Base-by-base conservation (phyloP, 768 basidiomycete species). In the Lyophyllum semitale region DNA sequence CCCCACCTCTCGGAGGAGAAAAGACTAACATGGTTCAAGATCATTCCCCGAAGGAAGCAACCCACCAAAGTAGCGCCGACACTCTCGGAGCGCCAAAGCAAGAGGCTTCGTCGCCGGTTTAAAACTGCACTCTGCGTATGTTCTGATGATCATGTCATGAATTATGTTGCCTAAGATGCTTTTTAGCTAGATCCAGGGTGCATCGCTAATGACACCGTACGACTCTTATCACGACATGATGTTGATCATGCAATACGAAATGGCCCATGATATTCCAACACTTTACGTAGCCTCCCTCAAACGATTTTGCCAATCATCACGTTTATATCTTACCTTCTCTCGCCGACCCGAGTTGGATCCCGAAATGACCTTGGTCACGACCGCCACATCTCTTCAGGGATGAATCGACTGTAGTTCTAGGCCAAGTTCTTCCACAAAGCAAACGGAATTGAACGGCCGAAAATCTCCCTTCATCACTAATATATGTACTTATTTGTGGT, bases 1-100 rank as follows among this genome's bases (percentile, higher is more conserved):
- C 59, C 8, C 58, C 65, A 7, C 60, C 44, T 17, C 63, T 59
- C 22, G 56, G 59, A 29, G 56, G 52, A 15, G 59, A 50, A 9
- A 57, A 59, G 22, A 48, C 17, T 2, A 33, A 23, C 12, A 41
- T 15, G 3, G 22, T 41, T 26, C 22, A 51, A 22, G 45, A 48
- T 37, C 15, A n/a, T 17, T 46, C 40, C 5, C 43, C 32, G 25
- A 20, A 44, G 26, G 45, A 22, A 17, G 49, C 48, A 11, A n/a
- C 54, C 5, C 13, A 18, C n/a, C 50, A 11, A 4, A 51, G 7
- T 35, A 60, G 51, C 45, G 27, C 17, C 2, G 57, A 52, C 8
- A 54, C 35, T 25, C 41, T 58, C 12, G 37, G 13, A 27, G 27
- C 38, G 6, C 44, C 53, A 8, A 58, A 58, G 20, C 41, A 45